Evolutionary conservation across 441 rosid genomes (phyloP).

Genomic region (Arabidopsis hybrid): DNA sequence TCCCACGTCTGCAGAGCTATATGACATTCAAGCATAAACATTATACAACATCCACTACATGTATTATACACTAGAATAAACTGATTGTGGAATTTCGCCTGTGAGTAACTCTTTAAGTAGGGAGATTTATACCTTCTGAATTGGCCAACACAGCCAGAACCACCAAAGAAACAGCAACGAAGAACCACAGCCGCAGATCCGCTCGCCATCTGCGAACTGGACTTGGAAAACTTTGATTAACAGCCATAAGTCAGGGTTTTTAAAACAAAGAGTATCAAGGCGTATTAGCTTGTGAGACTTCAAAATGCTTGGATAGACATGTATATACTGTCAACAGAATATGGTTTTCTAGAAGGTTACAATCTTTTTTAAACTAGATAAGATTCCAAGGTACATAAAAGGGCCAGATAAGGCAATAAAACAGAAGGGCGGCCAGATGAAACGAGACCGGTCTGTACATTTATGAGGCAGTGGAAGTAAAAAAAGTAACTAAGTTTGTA

Average conservation of each 20-base stretch:
- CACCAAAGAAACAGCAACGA: no score
- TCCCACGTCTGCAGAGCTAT: no score
- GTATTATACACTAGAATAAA: no score
- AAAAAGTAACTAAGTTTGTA: slow-evolving; percentile 25
- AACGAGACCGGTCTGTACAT: slow-evolving; percentile 18
- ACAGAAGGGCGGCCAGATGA: slow-evolving; percentile 11
- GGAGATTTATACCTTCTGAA: no score
- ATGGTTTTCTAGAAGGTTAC: not conserved
- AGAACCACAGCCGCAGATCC: not conserved
- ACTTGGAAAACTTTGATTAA: not conserved
- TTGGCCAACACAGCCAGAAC: no score
- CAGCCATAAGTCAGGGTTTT: not conserved
- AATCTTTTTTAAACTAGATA: slow-evolving; percentile 10
- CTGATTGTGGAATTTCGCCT: no score
- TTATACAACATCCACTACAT: no score
- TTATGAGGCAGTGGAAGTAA: not conserved
- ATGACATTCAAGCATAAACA: no score
- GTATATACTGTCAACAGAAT: slow-evolving; percentile 5
- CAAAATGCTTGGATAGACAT: slow-evolving; percentile 9
- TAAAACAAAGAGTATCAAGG: not conserved
- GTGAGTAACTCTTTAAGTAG: no score
- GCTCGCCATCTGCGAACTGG: not conserved
- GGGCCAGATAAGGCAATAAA: not conserved
- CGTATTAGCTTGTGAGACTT: not conserved
- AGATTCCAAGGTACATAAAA: slow-evolving; percentile 15